These are phyloP conservation scores for Paramecium tetraurelia DNA, from an alignment of 73 alveolate species.

Conservation along the genomic window DNA sequence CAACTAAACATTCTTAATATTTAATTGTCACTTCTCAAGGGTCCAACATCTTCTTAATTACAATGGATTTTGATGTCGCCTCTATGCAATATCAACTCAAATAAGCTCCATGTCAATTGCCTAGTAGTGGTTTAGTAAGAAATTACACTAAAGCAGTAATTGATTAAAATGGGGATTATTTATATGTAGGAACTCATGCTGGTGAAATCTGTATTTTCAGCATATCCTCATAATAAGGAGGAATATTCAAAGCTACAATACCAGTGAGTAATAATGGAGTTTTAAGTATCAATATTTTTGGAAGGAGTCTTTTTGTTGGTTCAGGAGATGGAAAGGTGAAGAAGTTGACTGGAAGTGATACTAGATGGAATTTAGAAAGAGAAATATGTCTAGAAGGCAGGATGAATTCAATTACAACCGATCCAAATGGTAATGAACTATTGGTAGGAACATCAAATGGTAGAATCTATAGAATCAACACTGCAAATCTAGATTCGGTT, in stretches of 20 bases:
- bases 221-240: slow-evolving; percentile 28
- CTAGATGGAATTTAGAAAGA: slow-evolving; percentile 76
- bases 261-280: slow-evolving; percentile 87
- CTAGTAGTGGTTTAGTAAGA: slow-evolving; percentile 86
- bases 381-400: slow-evolving; percentile 85
- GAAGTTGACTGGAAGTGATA: slow-evolving; percentile 75
- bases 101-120: slow-evolving; percentile 72
- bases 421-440: slow-evolving; percentile 71
- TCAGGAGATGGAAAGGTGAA: slow-evolving; percentile 96
- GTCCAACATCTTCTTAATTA: slow-evolving; percentile 68
- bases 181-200: slow-evolving; percentile 84
- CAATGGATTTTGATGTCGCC: slow-evolving; percentile 79
- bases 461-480: slow-evolving; percentile 84
- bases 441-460: slow-evolving; percentile 81
- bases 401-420: slow-evolving; percentile 71
- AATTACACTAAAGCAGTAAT: slow-evolving; percentile 79
- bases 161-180: slow-evolving; percentile 73
- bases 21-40: slow-evolving; percentile 72
- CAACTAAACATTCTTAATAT: slow-evolving; percentile 81
- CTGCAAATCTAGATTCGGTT: slow-evolving; percentile 73
- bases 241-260: slow-evolving; percentile 83
- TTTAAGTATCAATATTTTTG: slow-evolving; percentile 71
- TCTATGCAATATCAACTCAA: slow-evolving; percentile 80
- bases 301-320: slow-evolving; percentile 78
- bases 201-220: slow-evolving; percentile 74